These are phyloP conservation scores for Neostapfia colusana DNA, from an alignment of 176 grass and related monocot species.

Conservation along the genomic window DNA sequence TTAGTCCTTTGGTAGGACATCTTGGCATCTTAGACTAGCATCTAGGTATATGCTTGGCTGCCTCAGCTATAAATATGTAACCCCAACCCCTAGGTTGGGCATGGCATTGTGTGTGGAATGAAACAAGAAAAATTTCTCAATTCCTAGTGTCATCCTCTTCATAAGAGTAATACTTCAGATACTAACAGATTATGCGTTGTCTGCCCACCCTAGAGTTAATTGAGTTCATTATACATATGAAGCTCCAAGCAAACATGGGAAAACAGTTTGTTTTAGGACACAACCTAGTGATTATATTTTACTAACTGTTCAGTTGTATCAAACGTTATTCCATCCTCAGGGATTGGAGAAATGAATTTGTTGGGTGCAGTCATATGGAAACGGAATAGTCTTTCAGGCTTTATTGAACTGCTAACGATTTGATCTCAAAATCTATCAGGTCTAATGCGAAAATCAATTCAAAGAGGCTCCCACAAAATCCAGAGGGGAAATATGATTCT, in stretches of 20 bases:
- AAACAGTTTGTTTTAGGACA: not conserved
- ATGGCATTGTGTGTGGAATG: no score
- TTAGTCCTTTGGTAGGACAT: no score
- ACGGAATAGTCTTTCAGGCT: not conserved
- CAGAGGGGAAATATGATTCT: not conserved
- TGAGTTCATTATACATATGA: not conserved
- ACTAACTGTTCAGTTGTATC: not conserved
- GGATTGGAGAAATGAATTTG: not conserved
- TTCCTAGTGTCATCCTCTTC: no score
- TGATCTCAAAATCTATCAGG: not conserved
- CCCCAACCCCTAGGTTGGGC: no score
- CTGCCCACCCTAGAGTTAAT: not conserved
- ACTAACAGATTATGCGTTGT: not conserved
- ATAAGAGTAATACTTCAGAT: no score
- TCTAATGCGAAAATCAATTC: not conserved
- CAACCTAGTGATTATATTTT: not conserved
- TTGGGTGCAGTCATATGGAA: not conserved
- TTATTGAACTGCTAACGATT: not conserved
- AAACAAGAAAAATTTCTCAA: no score
- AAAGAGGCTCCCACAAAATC: constrained; percentile 2
- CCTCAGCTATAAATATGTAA: no score
- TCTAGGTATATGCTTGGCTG: no score
- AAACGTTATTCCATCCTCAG: not conserved
- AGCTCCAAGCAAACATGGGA: not conserved
- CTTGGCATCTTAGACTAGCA: no score